Conservation (phyloP, 2,329 filamentous ascomycete genomes). For the Didymella sp. region DNA sequence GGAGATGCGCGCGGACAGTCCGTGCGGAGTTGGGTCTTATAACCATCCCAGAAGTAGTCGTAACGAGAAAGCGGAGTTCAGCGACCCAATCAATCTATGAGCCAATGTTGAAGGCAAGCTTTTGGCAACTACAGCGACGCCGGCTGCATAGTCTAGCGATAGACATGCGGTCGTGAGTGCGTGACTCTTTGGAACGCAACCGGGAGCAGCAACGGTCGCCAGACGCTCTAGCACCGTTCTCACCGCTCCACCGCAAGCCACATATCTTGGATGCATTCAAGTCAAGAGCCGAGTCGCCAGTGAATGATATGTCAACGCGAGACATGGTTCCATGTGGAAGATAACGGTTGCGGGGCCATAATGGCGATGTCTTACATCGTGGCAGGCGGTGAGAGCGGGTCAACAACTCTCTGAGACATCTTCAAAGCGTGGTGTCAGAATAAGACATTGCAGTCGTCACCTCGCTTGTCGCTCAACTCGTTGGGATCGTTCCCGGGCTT, state of each 20-base stretch:
- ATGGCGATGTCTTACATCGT: conserved; percentile 19
- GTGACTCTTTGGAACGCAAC: neutral
- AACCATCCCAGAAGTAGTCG: neutral
- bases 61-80: conserved; percentile 1
- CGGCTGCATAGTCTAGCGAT: neutral
- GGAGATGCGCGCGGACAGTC: conserved; percentile 3
- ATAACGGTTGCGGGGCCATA: conserved; percentile 4
- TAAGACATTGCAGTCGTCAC: conserved; percentile 8
- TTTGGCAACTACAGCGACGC: too few relatives aligned
- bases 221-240: neutral
- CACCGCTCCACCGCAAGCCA: neutral
- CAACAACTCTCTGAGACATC: conserved; percentile 4
- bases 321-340: neutral
- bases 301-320: neutral
- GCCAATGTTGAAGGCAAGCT: too few relatives aligned
- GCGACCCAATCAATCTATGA: neutral
- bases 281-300: neutral
- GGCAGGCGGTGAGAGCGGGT: neutral
- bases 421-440: conserved; percentile 6
- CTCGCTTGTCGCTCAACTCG: neutral
- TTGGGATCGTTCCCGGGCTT: neutral
- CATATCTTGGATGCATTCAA: neutral
- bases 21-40: neutral
- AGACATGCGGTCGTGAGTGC: neutral
- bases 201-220: neutral